Base-by-base conservation (phyloP, 2,329 filamentous ascomycete species). In the Akanthomyces uredinophilus region DNA sequence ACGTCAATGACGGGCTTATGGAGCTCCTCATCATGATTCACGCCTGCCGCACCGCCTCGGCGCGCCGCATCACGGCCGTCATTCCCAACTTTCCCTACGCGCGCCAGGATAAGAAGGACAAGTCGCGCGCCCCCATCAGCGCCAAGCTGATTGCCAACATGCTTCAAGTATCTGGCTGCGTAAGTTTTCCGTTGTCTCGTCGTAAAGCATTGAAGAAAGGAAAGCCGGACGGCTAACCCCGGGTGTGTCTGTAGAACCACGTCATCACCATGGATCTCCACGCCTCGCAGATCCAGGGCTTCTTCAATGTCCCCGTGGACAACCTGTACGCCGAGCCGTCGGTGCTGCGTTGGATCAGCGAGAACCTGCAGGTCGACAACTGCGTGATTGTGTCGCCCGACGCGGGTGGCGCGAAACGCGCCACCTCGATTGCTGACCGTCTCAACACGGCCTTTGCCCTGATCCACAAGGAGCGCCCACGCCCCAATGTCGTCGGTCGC, bases 21-120 rank as follows among this genome's bases (percentile, higher is more conserved):
- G 94, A 99, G 78, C 85, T 98, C 43, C 85, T 98, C 68, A 97
- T 98, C 78, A 96, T 97, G 88, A 96, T 97, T 77, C 96, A 96
- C 73, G 94, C 94, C 66, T 97, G 94, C 82, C 79, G 80, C 49
- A 83, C 80, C 37, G 81, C 81, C 41, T 81, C 78, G 50, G 94
- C 94, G 14, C 87, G 93, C 66, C 90, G 94, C 66, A 96, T 98
- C 78, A 97, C 94, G 24, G 94, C 92, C 66, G 91, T 97, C 66
- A 90, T 97, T 57, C 94, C 94, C 68, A 97, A 96, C 78, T 98
- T 96, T 78, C 93, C 93, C 32, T 98, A 98, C 72, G 93, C 94
- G 16, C 87, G 94, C 55, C 94, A 98, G 78, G 95, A 98, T 77
- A 98, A 98, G 82, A 98, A 98, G 79, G 93, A 96, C 79, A 83